Percentiles rank a stretch among this genome's conserved stretches.
These are phyloP conservation scores for Biscogniauxia sp. DNA, from an alignment of 2,329 filamentous ascomycete genomes.

Conservation along the genomic window DNA sequence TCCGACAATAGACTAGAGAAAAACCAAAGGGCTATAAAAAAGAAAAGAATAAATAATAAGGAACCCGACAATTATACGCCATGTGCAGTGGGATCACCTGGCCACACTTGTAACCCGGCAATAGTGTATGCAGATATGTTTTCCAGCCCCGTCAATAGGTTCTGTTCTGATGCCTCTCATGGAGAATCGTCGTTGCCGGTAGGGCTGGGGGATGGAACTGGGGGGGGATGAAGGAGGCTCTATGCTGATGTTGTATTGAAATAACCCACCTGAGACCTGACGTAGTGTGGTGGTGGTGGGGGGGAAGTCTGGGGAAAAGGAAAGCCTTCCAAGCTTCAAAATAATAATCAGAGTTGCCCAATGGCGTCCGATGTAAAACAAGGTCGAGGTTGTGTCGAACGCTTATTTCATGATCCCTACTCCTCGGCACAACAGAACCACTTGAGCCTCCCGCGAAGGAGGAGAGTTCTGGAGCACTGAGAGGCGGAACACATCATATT, in stretches of 20 bases:
- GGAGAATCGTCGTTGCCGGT: not conserved
- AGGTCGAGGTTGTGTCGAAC: conserved; percentile 95
- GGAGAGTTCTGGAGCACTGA: conserved; percentile 77
- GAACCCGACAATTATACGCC: not conserved
- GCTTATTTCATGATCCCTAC: conserved; percentile 88
- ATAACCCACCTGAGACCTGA: not conserved
- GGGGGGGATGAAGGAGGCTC: not conserved
- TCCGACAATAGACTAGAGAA: no score
- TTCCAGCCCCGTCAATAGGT: not conserved
- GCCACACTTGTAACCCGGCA: not conserved
- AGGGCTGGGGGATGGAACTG: not conserved
- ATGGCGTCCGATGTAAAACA: conserved; percentile 97
- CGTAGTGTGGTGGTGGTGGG: not conserved
- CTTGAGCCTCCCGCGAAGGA: conserved; percentile 82
- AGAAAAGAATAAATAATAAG: not conserved
- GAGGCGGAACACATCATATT: conserved; percentile 76
- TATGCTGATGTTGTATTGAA: not conserved
- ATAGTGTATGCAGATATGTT: not conserved
- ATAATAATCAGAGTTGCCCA: conserved; percentile 86
- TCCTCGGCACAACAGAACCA: conserved; percentile 67
- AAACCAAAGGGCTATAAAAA: not conserved
- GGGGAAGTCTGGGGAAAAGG: not conserved
- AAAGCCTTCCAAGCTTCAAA: conserved; percentile 34
- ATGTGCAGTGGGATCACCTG: not conserved
- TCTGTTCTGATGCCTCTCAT: not conserved